A percentile compares a stretch with the other conserved stretches of the same genome.
These are phyloP conservation scores for Kwoniella newhampshirensis DNA, from an alignment of 768 basidiomycete genomes.

Conservation along the genomic window DNA sequence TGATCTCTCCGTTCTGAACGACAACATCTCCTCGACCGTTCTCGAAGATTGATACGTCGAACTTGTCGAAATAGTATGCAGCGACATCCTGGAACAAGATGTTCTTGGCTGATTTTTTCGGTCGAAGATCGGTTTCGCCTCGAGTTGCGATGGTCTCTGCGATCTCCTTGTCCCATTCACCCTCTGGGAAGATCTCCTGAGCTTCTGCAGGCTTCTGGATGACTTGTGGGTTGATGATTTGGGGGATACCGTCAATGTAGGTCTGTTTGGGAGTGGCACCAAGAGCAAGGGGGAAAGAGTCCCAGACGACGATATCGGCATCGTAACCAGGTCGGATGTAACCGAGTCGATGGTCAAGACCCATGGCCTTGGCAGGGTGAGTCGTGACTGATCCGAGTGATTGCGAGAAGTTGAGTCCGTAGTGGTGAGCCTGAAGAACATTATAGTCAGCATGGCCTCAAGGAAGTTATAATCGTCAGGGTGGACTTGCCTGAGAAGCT, in stretches of 20 bases:
- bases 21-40: slow-evolving; percentile 54
- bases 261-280: slow-evolving; percentile 79
- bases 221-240: slow-evolving; percentile 55
- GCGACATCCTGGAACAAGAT: slow-evolving; percentile 69
- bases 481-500: slow-evolving; percentile 62
- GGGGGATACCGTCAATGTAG: slow-evolving; percentile 79
- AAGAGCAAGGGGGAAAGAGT: slow-evolving; percentile 68
- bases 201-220: slow-evolving; percentile 61
- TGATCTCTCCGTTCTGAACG: slow-evolving; percentile 60
- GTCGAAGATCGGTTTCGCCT: slow-evolving; percentile 69
- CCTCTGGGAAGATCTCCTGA: slow-evolving; percentile 64
- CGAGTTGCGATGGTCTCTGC: slow-evolving; percentile 64
- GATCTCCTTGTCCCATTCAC: slow-evolving; percentile 71
- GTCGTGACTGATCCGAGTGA: slow-evolving; percentile 71
- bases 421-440: slow-evolving; percentile 60
- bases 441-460: no score
- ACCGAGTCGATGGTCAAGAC: slow-evolving; percentile 74
- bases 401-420: slow-evolving; percentile 65
- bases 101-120: slow-evolving; percentile 54
- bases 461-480: no score
- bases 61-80: slow-evolving; percentile 54
- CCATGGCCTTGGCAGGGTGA: slow-evolving; percentile 68
- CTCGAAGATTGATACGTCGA: slow-evolving; percentile 25
- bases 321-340: slow-evolving; percentile 70
- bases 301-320: slow-evolving; percentile 69